Evolutionary conservation across 192 early-diverging fungal species (phyloP), one percentile per base, ranked within the genome.

Genomic region (Gonapodya prolifera): DNA sequence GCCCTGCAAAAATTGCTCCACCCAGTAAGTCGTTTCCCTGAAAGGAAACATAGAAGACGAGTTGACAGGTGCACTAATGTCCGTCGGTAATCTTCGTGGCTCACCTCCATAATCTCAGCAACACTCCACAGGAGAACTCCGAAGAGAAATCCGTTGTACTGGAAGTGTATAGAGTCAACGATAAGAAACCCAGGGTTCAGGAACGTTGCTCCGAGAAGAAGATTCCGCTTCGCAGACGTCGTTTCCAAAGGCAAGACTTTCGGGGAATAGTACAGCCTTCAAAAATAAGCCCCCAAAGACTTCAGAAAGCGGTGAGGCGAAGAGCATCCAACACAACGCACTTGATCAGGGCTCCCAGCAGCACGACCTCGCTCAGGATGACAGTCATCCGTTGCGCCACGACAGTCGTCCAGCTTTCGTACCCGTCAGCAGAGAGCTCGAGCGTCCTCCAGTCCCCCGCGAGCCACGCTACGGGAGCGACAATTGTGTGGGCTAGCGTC

Each of bases 101-200:
- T 33, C 70, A 89, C 91, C 85, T 92, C 86, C 74, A 88, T 85
- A 1, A 92, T 88, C 75, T 92, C 86, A 2, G 86, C 87, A 2
- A 97, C 82, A 16, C 94, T 94, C 33, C 91, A 86, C 31, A 97
- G 79, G 71, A 95, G 84, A 33, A 98, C 88, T 2, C 97, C 97
- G 76, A 92, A 94, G 36, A 98, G 80, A 69, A 94, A 88, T 16
- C 94, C 97, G 82, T 99, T 99, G 87, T 99, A 99, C 82, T 99
- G 97, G 78, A 99, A 99, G 83, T 99, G 97, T 75, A 95, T 91
- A 82, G 95, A 91, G 84, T 99, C 97, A 28, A 99, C 95, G 81
- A 97, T 90, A 18, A 87, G 45, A 28, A 88, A 34, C 28, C 87
- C 83, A 1, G 87, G 87, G 70, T 74, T 86, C 30, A 82, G 76